These are phyloP conservation scores for Crithidia acanthocephali DNA, from an alignment of 208 protist genomes.

Conservation along the genomic window DNA sequence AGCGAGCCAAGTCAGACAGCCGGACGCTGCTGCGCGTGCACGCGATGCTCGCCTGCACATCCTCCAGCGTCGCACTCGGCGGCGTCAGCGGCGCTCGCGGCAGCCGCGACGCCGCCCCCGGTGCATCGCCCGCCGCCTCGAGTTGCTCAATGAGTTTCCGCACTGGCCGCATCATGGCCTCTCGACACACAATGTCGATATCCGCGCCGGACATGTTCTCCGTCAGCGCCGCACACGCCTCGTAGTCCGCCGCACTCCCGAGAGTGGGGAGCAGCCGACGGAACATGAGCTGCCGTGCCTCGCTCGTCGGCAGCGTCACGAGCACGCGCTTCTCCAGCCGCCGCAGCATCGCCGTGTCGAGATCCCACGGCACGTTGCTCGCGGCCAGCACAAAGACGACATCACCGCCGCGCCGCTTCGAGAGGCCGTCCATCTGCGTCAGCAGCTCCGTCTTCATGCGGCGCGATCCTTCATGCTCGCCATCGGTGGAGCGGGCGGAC, in stretches of 20 bases:
- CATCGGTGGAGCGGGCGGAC: constrained; percentile 94
- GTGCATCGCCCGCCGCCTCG: constrained; percentile 39
- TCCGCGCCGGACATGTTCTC: constrained; percentile 93
- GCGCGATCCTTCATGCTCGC: constrained; percentile 91
- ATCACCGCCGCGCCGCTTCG: constrained; percentile 71
- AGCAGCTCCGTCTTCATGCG: constrained; percentile 96
- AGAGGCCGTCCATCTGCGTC: constrained; percentile 94
- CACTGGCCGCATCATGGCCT: constrained; percentile 93
- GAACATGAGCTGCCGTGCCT: constrained; percentile 77
- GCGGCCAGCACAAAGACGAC: constrained; percentile 94
- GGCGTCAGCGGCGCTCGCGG: constrained; percentile 37
- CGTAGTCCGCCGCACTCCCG: constrained; percentile 48
- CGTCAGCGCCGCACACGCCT: constrained; percentile 59
- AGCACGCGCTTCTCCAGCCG: constrained; percentile 93
- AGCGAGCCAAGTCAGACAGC: constrained; percentile 63
- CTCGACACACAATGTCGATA: constrained; percentile 90
- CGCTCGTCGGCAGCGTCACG: constrained; percentile 81
- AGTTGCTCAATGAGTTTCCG: constrained; percentile 87
- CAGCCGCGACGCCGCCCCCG: constrained; percentile 27
- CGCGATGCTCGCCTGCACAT: constrained; percentile 80
- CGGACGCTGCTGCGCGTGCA: constrained; percentile 83
- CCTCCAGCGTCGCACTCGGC: constrained; percentile 66
- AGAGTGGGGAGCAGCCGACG: constrained; percentile 53
- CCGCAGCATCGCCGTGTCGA: constrained; percentile 94
- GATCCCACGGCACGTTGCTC: constrained; percentile 94